Conservation (phyloP, 768 basidiomycete genomes). For the Pulveroboletus sp. region DNA sequence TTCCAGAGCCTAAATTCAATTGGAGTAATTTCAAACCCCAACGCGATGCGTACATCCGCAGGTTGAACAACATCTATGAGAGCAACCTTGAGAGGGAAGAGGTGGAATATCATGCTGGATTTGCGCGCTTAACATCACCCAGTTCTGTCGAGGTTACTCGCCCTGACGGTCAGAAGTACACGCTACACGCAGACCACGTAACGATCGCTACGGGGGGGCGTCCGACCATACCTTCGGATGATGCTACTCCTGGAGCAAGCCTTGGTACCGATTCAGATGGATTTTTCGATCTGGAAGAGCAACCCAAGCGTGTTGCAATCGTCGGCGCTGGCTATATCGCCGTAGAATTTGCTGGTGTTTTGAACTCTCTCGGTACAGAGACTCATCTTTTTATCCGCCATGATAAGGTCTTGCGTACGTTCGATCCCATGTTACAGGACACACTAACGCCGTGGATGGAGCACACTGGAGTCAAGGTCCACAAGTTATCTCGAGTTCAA, state of each 20-base stretch:
- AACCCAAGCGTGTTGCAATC: conserved; percentile 90
- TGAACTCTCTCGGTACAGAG: conserved; percentile 86
- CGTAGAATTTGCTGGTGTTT: conserved; percentile 92
- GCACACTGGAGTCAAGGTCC: conserved; percentile 86
- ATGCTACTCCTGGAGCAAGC: conserved; percentile 82
- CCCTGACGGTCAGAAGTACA: conserved; percentile 65
- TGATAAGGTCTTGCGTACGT: conserved; percentile 87
- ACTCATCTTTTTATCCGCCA: conserved; percentile 89
- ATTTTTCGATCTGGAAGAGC: conserved; percentile 87
- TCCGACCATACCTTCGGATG: conserved; percentile 74
- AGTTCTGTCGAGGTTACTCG: conserved; percentile 69
- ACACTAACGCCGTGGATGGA: conserved; percentile 88
- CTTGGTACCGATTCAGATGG: conserved; percentile 92
- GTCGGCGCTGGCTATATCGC: conserved; percentile 98
- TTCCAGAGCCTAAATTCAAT: conserved; percentile 62
- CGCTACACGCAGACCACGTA: conserved; percentile 70
- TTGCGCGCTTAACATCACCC: conserved; percentile 64
- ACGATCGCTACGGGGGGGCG: conserved; percentile 83
- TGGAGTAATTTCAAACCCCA: conserved; percentile 91
- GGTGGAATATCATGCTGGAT: conserved; percentile 83
- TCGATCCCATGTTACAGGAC: conserved; percentile 85
- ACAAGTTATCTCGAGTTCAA: conserved; percentile 69
- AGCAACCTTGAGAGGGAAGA: conserved; percentile 81
- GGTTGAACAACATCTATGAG: conserved; percentile 88
- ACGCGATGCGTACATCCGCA: conserved; percentile 91